Percentiles rank a stretch among this genome's conserved stretches.
Conservation (phyloP, 345 rosid genomes). For the Salix udensis region DNA sequence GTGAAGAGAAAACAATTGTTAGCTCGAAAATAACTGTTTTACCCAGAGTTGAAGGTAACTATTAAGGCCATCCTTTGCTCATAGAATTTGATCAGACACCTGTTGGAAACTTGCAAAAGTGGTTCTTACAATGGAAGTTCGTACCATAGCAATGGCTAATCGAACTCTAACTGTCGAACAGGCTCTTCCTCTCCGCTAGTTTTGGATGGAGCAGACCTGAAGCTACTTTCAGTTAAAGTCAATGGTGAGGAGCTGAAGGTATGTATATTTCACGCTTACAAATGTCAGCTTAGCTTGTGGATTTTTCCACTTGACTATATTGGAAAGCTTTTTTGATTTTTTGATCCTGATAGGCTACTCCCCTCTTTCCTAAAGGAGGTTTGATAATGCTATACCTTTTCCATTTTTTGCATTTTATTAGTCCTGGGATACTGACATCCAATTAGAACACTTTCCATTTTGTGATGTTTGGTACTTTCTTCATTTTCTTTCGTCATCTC, state of each 20-base stretch:
- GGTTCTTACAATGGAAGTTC: conserved; percentile 2
- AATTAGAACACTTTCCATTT: neutral
- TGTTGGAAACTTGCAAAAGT: neutral
- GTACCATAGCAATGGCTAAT: neutral
- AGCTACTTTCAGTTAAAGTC: conserved; percentile 74
- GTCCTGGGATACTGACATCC: neutral
- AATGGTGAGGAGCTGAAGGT: conserved; percentile 68
- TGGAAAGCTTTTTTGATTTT: neutral
- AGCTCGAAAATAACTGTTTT: conserved; percentile 66
- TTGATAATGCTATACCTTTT: neutral
- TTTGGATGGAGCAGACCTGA: conserved; percentile 76
- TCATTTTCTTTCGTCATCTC: too few species aligned
- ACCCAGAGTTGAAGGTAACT: conserved; percentile 80
- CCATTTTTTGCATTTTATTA: neutral
- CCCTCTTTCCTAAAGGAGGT: neutral
- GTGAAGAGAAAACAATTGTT: conserved; percentile 92
- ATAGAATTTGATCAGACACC: neutral
- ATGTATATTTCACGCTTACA: conserved; percentile 8
- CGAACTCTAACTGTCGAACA: conserved; percentile 14
- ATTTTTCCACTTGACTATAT: neutral
- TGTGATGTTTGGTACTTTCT: neutral
- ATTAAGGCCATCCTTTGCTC: neutral
- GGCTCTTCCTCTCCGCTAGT: conserved; percentile 72
- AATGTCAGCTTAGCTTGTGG: neutral
- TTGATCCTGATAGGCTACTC: neutral